A percentile compares a stretch with the other conserved stretches of the same genome.
Evolutionary conservation across 139 green algal species (phyloP).

Genomic region (Pedinophyceae sp.): DNA sequence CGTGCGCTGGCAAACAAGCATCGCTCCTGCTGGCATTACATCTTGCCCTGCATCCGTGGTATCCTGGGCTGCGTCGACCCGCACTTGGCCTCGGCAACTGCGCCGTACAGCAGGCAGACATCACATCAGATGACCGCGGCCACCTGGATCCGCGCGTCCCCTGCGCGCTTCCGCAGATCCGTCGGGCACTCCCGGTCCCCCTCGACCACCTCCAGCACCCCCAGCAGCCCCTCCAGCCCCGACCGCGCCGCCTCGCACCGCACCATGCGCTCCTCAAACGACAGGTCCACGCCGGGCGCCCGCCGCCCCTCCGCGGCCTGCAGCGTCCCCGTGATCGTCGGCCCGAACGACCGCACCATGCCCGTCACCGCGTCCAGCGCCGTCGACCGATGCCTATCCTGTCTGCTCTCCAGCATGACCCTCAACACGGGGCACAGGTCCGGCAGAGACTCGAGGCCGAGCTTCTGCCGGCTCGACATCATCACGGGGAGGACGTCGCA

Average conservation of each 20-base stretch:
- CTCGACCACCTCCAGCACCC: too few relatives aligned
- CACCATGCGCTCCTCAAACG: slow-evolving; percentile 32
- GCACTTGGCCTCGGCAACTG: too few relatives aligned
- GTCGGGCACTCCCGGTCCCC: too few relatives aligned
- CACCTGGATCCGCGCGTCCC: too few relatives aligned
- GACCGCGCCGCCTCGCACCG: slow-evolving; percentile 20
- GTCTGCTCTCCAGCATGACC: slow-evolving; percentile 13
- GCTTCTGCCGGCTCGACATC: not conserved
- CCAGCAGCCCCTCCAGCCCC: slow-evolving; percentile 23
- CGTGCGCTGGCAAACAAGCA: too few relatives aligned
- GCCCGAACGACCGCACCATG: slow-evolving; percentile 21
- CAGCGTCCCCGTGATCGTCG: not conserved
- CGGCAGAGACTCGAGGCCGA: slow-evolving; percentile 16
- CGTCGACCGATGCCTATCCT: slow-evolving; percentile 16
- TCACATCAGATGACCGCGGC: too few relatives aligned
- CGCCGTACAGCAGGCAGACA: too few relatives aligned
- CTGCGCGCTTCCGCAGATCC: too few relatives aligned
- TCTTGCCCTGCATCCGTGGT: too few relatives aligned
- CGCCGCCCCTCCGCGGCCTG: not conserved
- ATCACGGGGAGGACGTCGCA: slow-evolving; percentile 11
- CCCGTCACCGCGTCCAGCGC: slow-evolving; percentile 17
- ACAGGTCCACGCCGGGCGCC: slow-evolving; percentile 38
- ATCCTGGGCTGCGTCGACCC: too few relatives aligned
- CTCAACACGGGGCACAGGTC: slow-evolving; percentile 12
- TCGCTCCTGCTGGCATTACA: too few relatives aligned